Conservation (phyloP, 495 filamentous ascomycete species). For the Daldinia decipiens region DNA sequence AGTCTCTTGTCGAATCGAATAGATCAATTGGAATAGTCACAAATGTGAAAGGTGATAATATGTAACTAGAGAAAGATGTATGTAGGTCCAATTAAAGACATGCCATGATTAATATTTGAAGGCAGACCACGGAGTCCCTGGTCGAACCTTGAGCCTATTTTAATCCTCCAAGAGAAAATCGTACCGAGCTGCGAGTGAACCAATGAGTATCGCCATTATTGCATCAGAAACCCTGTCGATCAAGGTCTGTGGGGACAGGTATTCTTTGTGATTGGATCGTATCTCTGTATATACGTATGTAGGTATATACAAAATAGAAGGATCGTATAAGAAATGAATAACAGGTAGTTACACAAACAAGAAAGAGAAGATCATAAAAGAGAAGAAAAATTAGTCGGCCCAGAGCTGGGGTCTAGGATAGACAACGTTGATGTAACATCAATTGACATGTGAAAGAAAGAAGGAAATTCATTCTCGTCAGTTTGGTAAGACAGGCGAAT, state of each 20-base stretch:
- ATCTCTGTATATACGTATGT: too few relatives aligned
- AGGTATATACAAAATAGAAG: too few relatives aligned
- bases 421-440: conserved; percentile 29
- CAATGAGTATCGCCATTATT: conserved; percentile 40
- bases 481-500: neutral
- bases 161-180: conserved; percentile 23
- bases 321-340: too few relatives aligned
- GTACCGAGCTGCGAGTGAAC: conserved; percentile 14
- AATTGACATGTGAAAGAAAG: conserved; percentile 42
- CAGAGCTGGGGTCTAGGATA: conserved; percentile 21
- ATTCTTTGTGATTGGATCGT: too few relatives aligned
- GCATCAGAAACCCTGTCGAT: conserved; percentile 40
- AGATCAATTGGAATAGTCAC: conserved; percentile 31
- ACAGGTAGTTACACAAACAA: too few relatives aligned
- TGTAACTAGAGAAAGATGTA: neutral
- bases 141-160: conserved; percentile 37
- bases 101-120: conserved; percentile 16
- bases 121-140: conserved; percentile 17
- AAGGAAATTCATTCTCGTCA: neutral
- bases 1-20: conserved; percentile 21
- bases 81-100: conserved; percentile 18
- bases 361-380: too few relatives aligned
- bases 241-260: conserved; percentile 19
- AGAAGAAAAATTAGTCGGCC: conserved; percentile 22
- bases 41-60: conserved; percentile 1